Evolutionary conservation across 2,329 filamentous ascomycete genomes (phyloP), one percentile per base, ranked within the genome.

Genomic region (Curvularia hawaiiensis): DNA sequence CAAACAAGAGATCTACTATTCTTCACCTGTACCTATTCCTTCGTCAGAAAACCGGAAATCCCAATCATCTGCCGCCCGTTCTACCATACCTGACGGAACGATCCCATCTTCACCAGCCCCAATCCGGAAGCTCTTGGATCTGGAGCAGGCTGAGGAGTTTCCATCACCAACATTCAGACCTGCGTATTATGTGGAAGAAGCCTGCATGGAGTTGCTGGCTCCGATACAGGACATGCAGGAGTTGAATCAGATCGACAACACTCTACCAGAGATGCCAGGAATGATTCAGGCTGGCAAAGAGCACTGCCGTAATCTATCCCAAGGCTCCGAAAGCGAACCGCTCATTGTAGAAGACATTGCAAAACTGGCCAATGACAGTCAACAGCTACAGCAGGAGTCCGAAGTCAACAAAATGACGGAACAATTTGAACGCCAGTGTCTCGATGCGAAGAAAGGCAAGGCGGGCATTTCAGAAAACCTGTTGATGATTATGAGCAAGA

Each of bases 21-120:
- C 72, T 22, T 73, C 70, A 9, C 71, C 72, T 6, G 59, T 74
- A n/a, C 51, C 64, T 33, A 64, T 74, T 33, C 71, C 69, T n/a
- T 41, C 44, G 14, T 50, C 61, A 59, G 62, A 28, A 51, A 64
- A 50, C 30, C 45, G 30, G 41, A 35, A 14, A 9, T 41, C 20
- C 28, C 50, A 9, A 48, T 30, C 26, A 41, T 45, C 56, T 18
- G 47, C 57, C 30, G 24, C 38, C 12, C 10, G 50, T 2, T 51
- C 50, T 16, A 38, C 44, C 10, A 59, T 74, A 43, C 61, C 58
- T 14, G 50, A 58, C n/a, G 71, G 69, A 18, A 71, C 69, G 10
- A 28, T 74, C 30, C 69, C 70, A 18, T 58, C 59, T 26, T 66
- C 70, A 3, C 72, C 73, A 39, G 68, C 65, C 31, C 73, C 69